Percentiles rank a stretch among this genome's conserved stretches.
Evolutionary conservation across 2,329 filamentous ascomycete species (phyloP).

Genomic region (Scedosporium minutisporum): DNA sequence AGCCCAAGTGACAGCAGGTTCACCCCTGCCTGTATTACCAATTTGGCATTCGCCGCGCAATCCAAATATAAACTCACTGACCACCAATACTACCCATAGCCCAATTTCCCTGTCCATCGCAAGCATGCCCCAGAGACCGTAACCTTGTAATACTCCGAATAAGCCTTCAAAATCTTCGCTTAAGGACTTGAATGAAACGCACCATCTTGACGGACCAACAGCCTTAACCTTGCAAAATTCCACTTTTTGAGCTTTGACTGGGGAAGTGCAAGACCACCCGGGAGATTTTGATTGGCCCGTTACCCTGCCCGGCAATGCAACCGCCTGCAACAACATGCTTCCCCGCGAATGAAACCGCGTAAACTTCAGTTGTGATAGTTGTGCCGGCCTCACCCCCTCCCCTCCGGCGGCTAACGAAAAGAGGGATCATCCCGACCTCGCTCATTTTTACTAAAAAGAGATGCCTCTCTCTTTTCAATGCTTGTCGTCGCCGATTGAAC

Average conservation of each 20-base stretch:
- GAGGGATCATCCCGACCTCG: neutral
- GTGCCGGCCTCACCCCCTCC: neutral
- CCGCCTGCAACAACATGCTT: neutral
- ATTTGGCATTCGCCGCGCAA: too few relatives aligned
- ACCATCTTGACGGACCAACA: too few relatives aligned
- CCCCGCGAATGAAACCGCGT: neutral
- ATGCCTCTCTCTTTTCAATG: too few relatives aligned
- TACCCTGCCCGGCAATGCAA: neutral
- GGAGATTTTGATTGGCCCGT: neutral
- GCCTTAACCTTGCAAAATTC: neutral
- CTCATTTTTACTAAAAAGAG: neutral
- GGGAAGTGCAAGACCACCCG: neutral
- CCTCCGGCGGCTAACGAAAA: neutral
- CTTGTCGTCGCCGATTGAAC: neutral
- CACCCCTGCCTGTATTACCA: too few relatives aligned
- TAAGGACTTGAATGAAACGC: too few relatives aligned
- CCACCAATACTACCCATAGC: too few relatives aligned
- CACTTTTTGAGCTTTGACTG: neutral
- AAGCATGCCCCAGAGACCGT: too few relatives aligned
- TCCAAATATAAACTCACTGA: too few relatives aligned
- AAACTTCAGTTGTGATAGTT: neutral
- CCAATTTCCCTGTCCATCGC: too few relatives aligned
- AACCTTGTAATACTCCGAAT: neutral
- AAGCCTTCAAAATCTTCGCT: neutral
- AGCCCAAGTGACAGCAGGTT: too few relatives aligned